Evolutionary conservation across 2,329 filamentous ascomycete genomes (phyloP).

Genomic region (Botryosphaeria dothidea): DNA sequence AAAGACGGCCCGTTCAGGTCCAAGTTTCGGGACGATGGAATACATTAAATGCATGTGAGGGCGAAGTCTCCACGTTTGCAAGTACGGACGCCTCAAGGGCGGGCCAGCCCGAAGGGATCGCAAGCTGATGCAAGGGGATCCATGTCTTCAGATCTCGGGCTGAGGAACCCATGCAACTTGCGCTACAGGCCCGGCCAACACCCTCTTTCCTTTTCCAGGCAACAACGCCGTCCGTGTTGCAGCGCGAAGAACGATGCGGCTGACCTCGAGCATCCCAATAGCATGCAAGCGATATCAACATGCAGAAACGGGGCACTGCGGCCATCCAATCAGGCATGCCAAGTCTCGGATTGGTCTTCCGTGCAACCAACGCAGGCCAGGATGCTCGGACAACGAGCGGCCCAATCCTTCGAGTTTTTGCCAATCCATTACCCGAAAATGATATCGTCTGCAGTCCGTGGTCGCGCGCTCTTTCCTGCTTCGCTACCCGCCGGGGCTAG

Average conservation of each 20-base stretch:
- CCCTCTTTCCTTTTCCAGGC: not conserved
- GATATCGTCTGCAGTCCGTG: not conserved
- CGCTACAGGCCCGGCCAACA: not conserved
- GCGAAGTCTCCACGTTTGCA: too few species aligned
- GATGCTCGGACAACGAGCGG: too few species aligned
- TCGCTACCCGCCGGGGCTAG: too few species aligned
- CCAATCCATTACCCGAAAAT: not conserved
- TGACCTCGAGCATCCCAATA: not conserved
- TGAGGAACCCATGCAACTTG: not conserved
- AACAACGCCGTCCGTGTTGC: not conserved
- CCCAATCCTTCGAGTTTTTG: not conserved
- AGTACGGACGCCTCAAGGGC: not conserved
- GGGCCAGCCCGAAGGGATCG: not conserved
- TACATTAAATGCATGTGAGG: too few species aligned
- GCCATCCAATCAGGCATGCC: not conserved
- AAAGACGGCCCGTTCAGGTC: too few species aligned
- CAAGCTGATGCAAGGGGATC: not conserved
- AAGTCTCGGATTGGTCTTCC: not conserved
- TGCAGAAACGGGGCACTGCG: not conserved
- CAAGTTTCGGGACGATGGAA: too few species aligned
- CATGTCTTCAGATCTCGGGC: not conserved
- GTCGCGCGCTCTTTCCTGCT: not conserved
- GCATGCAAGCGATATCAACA: not conserved
- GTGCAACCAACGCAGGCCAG: too few species aligned
- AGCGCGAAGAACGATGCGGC: not conserved